phyloP scores from a whole-genome alignment of 2,329 filamentous ascomycete species.

The Samsoniella hepiali region DNA sequence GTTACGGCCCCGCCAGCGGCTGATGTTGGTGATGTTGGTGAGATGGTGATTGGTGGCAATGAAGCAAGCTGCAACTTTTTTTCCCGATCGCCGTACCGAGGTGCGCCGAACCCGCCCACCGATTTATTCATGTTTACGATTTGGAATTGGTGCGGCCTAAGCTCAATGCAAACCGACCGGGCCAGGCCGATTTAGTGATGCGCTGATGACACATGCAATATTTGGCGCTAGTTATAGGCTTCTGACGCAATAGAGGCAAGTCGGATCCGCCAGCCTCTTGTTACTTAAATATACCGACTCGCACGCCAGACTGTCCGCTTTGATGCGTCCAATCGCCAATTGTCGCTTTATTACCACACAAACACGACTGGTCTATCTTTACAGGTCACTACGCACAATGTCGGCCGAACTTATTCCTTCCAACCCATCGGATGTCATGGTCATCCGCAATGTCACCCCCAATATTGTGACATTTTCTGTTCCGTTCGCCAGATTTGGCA shows the following conservation, averaged over 20 bases:
- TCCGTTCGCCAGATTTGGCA: slow-evolving; percentile 79
- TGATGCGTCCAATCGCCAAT: background rate
- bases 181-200: background rate
- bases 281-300: background rate
- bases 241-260: background rate
- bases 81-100: background rate
- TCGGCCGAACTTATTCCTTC: slow-evolving; percentile 62
- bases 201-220: slow-evolving; percentile 11
- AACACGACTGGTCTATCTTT: background rate
- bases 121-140: background rate
- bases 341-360: background rate
- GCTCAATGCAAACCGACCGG: background rate
- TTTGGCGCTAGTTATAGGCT: background rate
- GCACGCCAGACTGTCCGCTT: too few relatives aligned
- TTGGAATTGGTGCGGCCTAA: slow-evolving; percentile 4
- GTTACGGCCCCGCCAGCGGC: too few relatives aligned
- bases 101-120: background rate
- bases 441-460: slow-evolving; percentile 80
- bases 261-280: background rate
- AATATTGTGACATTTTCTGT: slow-evolving; percentile 75
- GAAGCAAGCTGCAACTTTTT: background rate
- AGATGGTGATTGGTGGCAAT: background rate
- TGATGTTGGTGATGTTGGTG: background rate
- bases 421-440: slow-evolving; percentile 80
- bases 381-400: slow-evolving; percentile 39